Evolutionary conservation across 208 protist species (phyloP).

Genomic region (Balamuthia mandrillaris): DNA sequence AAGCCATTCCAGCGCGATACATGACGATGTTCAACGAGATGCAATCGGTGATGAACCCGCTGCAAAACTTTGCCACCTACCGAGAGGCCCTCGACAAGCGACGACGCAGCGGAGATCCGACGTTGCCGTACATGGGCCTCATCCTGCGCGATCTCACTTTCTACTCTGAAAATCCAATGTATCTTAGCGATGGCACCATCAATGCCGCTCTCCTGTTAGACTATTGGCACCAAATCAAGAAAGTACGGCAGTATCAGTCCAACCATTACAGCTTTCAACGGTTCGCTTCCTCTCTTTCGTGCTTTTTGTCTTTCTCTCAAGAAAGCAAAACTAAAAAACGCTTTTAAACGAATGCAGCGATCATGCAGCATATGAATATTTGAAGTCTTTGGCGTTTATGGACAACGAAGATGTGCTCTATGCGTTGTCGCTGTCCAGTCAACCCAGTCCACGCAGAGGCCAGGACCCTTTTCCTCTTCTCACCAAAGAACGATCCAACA

Average conservation of each 20-base stretch:
- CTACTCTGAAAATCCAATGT: not conserved
- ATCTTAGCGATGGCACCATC: not conserved
- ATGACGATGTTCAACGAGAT: not conserved
- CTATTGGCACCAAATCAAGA: not conserved
- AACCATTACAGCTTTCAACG: too few species aligned
- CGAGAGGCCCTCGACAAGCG: not conserved
- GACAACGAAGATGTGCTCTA: slow-evolving; percentile 23
- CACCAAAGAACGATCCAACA: too few species aligned
- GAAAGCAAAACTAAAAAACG: too few species aligned
- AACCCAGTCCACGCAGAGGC: not conserved
- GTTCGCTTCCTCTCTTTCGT: too few species aligned
- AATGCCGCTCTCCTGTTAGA: not conserved
- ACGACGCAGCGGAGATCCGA: not conserved
- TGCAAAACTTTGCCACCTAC: not conserved
- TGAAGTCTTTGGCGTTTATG: not conserved
- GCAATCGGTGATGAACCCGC: not conserved
- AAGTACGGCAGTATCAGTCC: too few species aligned
- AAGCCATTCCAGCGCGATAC: not conserved
- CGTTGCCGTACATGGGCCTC: not conserved
- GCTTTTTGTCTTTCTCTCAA: too few species aligned
- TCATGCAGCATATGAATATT: not conserved
- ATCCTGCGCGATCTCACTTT: slow-evolving; percentile 24
- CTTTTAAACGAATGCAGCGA: too few species aligned
- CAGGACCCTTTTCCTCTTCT: too few species aligned
- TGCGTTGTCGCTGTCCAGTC: not conserved